Percentiles rank a stretch among this genome's conserved stretches.
Conservation (phyloP, 2,329 filamentous ascomycete genomes). For the Pseudogymnoascus sp. region DNA sequence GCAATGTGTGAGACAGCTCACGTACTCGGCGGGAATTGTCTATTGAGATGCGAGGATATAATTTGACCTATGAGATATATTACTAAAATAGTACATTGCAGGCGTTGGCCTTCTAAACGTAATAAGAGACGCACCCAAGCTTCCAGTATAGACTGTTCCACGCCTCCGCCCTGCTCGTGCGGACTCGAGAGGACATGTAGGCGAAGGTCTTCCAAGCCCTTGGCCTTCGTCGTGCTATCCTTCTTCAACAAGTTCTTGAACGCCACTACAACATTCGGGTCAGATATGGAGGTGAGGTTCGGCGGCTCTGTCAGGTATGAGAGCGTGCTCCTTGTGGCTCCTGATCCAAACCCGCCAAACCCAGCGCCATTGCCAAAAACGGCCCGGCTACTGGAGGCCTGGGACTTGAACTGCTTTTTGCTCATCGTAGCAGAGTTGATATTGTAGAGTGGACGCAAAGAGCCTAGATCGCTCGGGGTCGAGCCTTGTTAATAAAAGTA, state of each 20-base stretch:
- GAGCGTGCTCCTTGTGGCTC: conserved; percentile 46
- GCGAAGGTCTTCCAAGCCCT: conserved; percentile 80
- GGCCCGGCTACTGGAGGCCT: conserved; percentile 31
- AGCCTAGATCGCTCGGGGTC: not conserved
- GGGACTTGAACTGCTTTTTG: conserved; percentile 26
- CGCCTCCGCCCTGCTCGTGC: conserved; percentile 49
- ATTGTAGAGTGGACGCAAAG: not conserved
- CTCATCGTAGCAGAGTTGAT: conserved; percentile 21
- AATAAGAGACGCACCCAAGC: conserved; percentile 64
- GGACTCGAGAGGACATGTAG: conserved; percentile 51
- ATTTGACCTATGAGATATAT: conserved; percentile 56
- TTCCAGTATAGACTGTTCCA: conserved; percentile 78
- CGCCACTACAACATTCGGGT: conserved; percentile 77
- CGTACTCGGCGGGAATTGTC: conserved; percentile 83
- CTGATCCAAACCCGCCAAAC: conserved; percentile 26
- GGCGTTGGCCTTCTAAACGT: conserved; percentile 9
- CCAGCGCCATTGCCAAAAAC: conserved; percentile 21
- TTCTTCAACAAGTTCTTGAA: conserved; percentile 92
- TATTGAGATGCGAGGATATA: conserved; percentile 85
- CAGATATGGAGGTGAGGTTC: conserved; percentile 68
- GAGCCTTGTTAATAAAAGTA: not conserved
- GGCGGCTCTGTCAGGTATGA: conserved; percentile 86
- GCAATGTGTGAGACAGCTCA: conserved; percentile 73
- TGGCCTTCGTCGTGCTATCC: conserved; percentile 84
- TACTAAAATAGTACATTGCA: conserved; percentile 31